Percentiles rank a stretch among this genome's conserved stretches.
phyloP scores from a whole-genome alignment of 2,329 filamentous ascomycete genomes.

The Talaromyces sp. region DNA sequence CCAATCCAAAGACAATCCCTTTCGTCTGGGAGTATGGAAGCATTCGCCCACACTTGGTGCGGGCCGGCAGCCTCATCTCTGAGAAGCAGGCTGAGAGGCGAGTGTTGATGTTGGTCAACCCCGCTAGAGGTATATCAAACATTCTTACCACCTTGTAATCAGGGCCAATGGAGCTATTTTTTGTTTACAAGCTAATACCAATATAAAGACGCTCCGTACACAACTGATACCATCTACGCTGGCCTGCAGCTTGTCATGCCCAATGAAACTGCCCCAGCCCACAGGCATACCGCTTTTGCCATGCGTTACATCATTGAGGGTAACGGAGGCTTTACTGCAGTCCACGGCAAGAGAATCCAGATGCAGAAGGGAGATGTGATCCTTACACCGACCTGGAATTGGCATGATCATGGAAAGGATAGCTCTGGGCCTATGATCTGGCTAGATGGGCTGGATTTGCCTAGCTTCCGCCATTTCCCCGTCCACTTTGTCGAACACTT shows the following conservation, averaged over 20 bases:
- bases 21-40: slow-evolving; percentile 33
- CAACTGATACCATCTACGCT: slow-evolving; percentile 56
- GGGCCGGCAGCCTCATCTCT: slow-evolving; percentile 31
- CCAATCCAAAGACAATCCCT: slow-evolving; percentile 41
- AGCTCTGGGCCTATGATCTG: slow-evolving; percentile 52
- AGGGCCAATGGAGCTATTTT: too few species aligned
- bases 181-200: not conserved
- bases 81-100: slow-evolving; percentile 36
- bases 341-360: slow-evolving; percentile 50
- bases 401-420: slow-evolving; percentile 59
- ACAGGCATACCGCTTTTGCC: slow-evolving; percentile 54
- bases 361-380: slow-evolving; percentile 54
- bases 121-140: slow-evolving; percentile 21
- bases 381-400: slow-evolving; percentile 56
- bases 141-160: too few species aligned
- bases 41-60: slow-evolving; percentile 30
- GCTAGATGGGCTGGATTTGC: slow-evolving; percentile 55
- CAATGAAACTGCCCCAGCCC: slow-evolving; percentile 52
- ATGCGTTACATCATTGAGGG: slow-evolving; percentile 57
- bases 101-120: slow-evolving; percentile 41
- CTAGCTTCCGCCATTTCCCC: slow-evolving; percentile 47
- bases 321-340: slow-evolving; percentile 53
- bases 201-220: slow-evolving; percentile 47
- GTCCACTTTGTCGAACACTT: slow-evolving; percentile 55
- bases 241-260: slow-evolving; percentile 56